Base-by-base conservation (phyloP, 2,329 filamentous ascomycete genomes). In the Aschersonia sp. region DNA sequence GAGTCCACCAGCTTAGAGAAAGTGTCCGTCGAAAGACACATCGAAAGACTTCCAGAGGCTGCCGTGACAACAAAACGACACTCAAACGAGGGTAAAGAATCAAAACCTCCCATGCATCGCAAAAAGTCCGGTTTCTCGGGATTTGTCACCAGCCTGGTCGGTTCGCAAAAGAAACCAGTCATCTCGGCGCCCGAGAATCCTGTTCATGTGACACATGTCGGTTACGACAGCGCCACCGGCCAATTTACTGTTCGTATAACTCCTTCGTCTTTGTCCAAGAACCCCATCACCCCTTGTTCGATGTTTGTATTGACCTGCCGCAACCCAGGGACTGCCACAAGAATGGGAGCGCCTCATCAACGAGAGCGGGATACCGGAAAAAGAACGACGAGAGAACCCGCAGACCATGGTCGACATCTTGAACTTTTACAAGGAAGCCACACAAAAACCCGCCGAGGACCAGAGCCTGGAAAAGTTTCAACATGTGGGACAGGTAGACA, bases 121-220 rank as follows among this genome's bases (percentile, higher is more conserved):
- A 94, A 94, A 70, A 94, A 94, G 70, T 85, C 84, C 46, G 87
- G 86, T 49, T 87, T 95, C 61, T 88, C 86, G 12, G 86, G 82
- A 55, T 88, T 94, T 59, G 81, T 95, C 71, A 90, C 82, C 63
- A 90, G 83, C 62, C 62, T 83, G 51, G 81, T 94, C 50, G 84
- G 86, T 54, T 90, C 88, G 37, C 88, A 86, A 47, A 86, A 89
- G 65, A 87, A 88, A 54, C 87, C 92, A 44, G 80, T 90, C 64
- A 98, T 98, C 58, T 97, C 92, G n/a, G 87, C 88, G 39, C 92
- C 92, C 47, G 89, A 95, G 66, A 97, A 98, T 59, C 92, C 92
- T 45, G 88, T 97, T 50, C 92, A 97, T 67, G 87, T 98, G 58
- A 97, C 90, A 49, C 92, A 98, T 66, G 92, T 98, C 54, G 90